A percentile compares a stretch with the other conserved stretches of the same genome.
Conservation (phyloP, 306 rosid species). For the Dalbergia oliveri region DNA sequence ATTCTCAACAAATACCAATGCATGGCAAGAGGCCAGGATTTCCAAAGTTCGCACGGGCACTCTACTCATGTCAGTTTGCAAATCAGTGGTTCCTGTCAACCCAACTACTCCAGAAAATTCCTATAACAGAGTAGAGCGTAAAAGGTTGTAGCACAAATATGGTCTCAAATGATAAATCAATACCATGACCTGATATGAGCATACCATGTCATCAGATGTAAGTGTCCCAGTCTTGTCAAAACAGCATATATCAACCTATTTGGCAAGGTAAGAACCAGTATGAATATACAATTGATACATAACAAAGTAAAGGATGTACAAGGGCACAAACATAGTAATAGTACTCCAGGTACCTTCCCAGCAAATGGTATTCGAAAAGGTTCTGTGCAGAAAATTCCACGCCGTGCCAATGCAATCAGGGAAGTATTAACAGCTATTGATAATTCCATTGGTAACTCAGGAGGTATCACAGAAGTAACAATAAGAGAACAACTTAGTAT, state of each 20-base stretch:
- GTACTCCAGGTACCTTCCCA: slow-evolving; percentile 81
- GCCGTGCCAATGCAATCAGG: slow-evolving; percentile 93
- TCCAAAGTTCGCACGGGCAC: slow-evolving; percentile 79
- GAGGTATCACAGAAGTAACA: slow-evolving; percentile 98
- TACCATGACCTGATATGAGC: slow-evolving; percentile 25
- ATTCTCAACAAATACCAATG: slow-evolving; percentile 96
- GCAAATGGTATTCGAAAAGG: slow-evolving; percentile 99
- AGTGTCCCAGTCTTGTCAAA: slow-evolving; percentile 99
- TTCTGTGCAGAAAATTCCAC: slow-evolving; percentile 96
- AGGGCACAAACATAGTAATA: slow-evolving; percentile 36
- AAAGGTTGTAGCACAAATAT: slow-evolving; percentile 28
- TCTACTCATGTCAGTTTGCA: slow-evolving; percentile 76
- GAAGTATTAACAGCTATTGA: slow-evolving; percentile 99
- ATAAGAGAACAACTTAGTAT: slow-evolving; percentile 96
- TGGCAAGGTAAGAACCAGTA: slow-evolving; percentile 30
- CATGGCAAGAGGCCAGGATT: slow-evolving; percentile 98
- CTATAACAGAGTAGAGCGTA: slow-evolving; percentile 54
- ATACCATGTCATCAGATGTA: slow-evolving; percentile 99
- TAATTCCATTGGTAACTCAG: slow-evolving; percentile 99
- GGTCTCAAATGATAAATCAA: slow-evolving; percentile 36
- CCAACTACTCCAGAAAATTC: slow-evolving; percentile 96
- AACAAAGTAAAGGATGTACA: slow-evolving; percentile 30
- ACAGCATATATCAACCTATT: slow-evolving; percentile 98
- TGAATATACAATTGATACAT: slow-evolving; percentile 27
- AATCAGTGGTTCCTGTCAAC: slow-evolving; percentile 62